These are phyloP conservation scores for Tillandsia leiboldiana DNA, from an alignment of 176 grass and related monocot genomes.

Conservation along the genomic window DNA sequence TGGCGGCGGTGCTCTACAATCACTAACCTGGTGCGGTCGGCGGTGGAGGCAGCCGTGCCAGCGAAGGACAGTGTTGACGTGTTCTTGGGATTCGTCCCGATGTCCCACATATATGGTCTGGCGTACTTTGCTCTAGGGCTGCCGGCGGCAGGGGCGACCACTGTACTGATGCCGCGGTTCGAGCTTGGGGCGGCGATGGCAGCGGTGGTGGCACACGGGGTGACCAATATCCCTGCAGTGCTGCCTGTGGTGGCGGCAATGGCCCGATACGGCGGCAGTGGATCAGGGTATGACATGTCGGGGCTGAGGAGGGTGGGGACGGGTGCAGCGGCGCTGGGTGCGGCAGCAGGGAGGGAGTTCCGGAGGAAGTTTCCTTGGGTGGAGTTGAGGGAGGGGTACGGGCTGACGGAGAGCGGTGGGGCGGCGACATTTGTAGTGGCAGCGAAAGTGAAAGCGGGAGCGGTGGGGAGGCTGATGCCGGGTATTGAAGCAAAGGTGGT, in stretches of 20 bases:
- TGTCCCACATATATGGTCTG: constrained; percentile 17
- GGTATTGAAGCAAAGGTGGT: constrained; percentile 7
- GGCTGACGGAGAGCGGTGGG: constrained; percentile 11
- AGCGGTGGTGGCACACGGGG: background rate
- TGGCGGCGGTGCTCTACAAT: constrained; percentile 22
- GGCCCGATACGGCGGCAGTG: background rate
- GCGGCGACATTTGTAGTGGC: background rate
- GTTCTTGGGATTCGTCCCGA: constrained; percentile 13
- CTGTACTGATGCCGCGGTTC: constrained; percentile 12
- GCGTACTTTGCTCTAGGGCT: constrained; percentile 17
- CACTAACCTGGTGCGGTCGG: background rate
- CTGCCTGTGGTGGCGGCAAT: background rate
- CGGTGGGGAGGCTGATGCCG: constrained; percentile 11
- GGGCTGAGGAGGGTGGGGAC: constrained; percentile 6
- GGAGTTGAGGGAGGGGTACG: constrained; percentile 24
- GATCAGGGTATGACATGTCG: constrained; percentile 7
- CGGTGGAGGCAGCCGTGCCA: background rate
- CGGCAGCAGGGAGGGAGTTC: constrained; percentile 1
- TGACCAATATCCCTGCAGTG: no score
- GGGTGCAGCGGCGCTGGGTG: constrained; percentile 2
- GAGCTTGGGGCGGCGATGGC: background rate
- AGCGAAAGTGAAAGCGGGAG: constrained; percentile 4
- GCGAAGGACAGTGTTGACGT: background rate
- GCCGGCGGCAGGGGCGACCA: constrained; percentile 4
- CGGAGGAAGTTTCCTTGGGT: constrained; percentile 14